A percentile compares a stretch with the other conserved stretches of the same genome.
Evolutionary conservation across 2,329 filamentous ascomycete species (phyloP).

Genomic region (Penicillium sp.): DNA sequence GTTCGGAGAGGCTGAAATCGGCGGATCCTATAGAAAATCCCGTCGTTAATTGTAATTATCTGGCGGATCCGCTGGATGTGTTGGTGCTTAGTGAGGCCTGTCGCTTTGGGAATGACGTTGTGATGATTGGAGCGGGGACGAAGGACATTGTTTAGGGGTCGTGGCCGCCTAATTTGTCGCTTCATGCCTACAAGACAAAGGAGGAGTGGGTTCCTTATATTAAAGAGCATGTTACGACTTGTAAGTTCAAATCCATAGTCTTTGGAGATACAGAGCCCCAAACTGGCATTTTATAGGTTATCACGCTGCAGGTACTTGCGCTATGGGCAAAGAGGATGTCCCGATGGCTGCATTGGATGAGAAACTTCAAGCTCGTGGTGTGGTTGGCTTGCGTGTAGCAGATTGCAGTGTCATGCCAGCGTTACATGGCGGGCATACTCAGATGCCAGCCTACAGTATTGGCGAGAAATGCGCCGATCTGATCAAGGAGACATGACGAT

Average conservation of each 20-base stretch:
- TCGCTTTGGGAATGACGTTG: conserved; percentile 61
- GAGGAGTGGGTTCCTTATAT: conserved; percentile 63
- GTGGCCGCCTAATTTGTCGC: conserved; percentile 57
- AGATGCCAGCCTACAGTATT: conserved; percentile 62
- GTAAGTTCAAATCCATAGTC: conserved; percentile 40
- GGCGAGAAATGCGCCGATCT: conserved; percentile 58
- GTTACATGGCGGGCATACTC: conserved; percentile 55
- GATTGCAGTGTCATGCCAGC: conserved; percentile 57
- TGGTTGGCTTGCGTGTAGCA: conserved; percentile 56
- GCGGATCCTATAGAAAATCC: conserved; percentile 56
- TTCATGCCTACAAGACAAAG: conserved; percentile 56
- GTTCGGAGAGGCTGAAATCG: conserved; percentile 55
- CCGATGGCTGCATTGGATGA: conserved; percentile 56
- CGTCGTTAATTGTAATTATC: conserved; percentile 60
- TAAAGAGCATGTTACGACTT: conserved; percentile 62
- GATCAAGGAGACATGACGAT: conserved; percentile 46
- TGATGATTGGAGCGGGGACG: conserved; percentile 60
- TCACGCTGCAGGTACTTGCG: conserved; percentile 60
- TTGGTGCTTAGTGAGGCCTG: conserved; percentile 63
- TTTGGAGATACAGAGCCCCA: too few relatives aligned
- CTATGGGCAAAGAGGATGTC: conserved; percentile 56
- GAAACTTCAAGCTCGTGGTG: conserved; percentile 56
- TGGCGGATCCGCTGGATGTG: conserved; percentile 59
- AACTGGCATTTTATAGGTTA: conserved; percentile 44
- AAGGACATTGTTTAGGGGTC: conserved; percentile 61